Percentiles rank a stretch among this genome's conserved stretches.
phyloP scores from a whole-genome alignment of 2,329 filamentous ascomycete genomes.

The Zasmidium angulare region DNA sequence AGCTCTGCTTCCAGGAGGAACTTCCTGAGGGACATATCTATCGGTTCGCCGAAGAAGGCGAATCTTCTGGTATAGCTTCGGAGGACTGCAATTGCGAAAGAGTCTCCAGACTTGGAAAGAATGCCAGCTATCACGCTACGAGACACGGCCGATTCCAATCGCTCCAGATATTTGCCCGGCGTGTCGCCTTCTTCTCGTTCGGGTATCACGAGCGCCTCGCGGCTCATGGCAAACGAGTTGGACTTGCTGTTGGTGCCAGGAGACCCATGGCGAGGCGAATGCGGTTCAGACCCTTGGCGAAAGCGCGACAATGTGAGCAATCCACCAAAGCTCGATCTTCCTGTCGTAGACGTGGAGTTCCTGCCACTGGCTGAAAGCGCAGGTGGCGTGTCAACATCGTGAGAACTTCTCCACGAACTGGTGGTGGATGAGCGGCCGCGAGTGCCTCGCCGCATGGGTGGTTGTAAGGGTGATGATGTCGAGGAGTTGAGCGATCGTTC shows the following conservation, averaged over 20 bases:
- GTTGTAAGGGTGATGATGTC: slow-evolving; percentile 57
- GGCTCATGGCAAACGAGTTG: slow-evolving; percentile 75
- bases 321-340: slow-evolving; percentile 89
- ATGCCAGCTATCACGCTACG: slow-evolving; percentile 81
- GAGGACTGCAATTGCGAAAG: slow-evolving; percentile 78
- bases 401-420: slow-evolving; percentile 74
- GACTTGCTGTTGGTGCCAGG: slow-evolving; percentile 75
- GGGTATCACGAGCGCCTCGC: slow-evolving; percentile 70
- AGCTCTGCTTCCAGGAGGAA: slow-evolving; percentile 94
- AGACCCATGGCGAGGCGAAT: slow-evolving; percentile 65
- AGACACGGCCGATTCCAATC: slow-evolving; percentile 76
- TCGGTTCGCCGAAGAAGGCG: slow-evolving; percentile 91
- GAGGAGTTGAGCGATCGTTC: slow-evolving; percentile 66
- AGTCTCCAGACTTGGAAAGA: slow-evolving; percentile 80
- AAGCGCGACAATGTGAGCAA: slow-evolving; percentile 76
- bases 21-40: slow-evolving; percentile 97
- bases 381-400: slow-evolving; percentile 68
- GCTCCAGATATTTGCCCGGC: slow-evolving; percentile 81
- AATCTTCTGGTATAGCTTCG: slow-evolving; percentile 95
- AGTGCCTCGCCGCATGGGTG: slow-evolving; percentile 58
- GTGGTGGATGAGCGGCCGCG: slow-evolving; percentile 85
- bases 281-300: slow-evolving; percentile 76
- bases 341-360: slow-evolving; percentile 79
- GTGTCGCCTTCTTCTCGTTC: slow-evolving; percentile 84
- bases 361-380: slow-evolving; percentile 56